phyloP scores from a whole-genome alignment of 495 filamentous ascomycete species.

The Hypoxylon fragiforme region DNA sequence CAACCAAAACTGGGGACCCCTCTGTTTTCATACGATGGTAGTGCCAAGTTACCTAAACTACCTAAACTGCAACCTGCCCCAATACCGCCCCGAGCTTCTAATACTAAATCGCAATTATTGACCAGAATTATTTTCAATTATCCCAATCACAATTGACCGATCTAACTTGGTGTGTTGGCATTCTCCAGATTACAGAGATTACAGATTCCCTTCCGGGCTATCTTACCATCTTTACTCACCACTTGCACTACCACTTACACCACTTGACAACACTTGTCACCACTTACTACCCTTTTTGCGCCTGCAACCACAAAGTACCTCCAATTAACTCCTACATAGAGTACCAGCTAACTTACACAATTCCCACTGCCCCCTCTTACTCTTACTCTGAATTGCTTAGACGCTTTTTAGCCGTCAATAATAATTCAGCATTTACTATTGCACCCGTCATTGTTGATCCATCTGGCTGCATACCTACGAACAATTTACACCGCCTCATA shows the following conservation, averaged over 20 bases:
- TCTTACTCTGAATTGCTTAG: constrained; percentile 11
- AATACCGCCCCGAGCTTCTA: constrained; percentile 26
- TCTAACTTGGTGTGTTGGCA: constrained; percentile 34
- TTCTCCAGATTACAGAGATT: constrained; percentile 18
- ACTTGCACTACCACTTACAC: too few relatives aligned
- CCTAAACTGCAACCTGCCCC: constrained; percentile 14
- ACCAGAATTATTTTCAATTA: neutral
- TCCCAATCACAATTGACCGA: constrained; percentile 31
- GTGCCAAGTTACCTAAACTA: constrained; percentile 12
- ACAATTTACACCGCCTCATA: constrained; percentile 27
- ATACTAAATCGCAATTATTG: constrained; percentile 17
- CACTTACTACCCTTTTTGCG: too few relatives aligned
- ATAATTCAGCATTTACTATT: constrained; percentile 29
- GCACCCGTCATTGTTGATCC: constrained; percentile 27
- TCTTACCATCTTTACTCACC: too few relatives aligned
- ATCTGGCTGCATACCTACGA: constrained; percentile 20
- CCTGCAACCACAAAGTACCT: too few relatives aligned
- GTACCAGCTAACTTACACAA: too few relatives aligned
- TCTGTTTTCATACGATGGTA: constrained; percentile 33
- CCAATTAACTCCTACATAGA: too few relatives aligned
- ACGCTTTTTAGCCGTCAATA: constrained; percentile 19
- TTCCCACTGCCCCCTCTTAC: constrained; percentile 4
- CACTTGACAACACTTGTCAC: too few relatives aligned
- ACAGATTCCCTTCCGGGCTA: too few relatives aligned
- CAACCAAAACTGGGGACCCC: constrained; percentile 27